Evolutionary conservation across 129 eudicot genomes (phyloP).

Genomic region (Dittrichia graveolens): DNA sequence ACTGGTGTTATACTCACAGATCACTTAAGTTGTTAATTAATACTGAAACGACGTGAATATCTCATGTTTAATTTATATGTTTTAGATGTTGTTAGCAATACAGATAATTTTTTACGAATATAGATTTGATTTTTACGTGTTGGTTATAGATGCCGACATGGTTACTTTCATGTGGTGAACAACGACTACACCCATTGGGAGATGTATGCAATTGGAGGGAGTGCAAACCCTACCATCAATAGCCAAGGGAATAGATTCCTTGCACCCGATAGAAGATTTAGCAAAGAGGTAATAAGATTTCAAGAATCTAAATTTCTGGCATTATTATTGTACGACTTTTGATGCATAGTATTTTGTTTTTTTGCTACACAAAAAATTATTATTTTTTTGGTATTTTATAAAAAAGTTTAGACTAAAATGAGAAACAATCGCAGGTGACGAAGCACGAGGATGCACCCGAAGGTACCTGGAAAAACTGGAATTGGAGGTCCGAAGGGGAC

Average conservation of each 20-base stretch:
- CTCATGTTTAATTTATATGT: no score
- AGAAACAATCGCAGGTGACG: conserved; percentile 52
- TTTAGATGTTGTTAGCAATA: no score
- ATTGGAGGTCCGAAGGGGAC: conserved; percentile 79
- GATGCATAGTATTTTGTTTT: no score
- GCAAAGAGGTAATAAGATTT: conserved; percentile 63
- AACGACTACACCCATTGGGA: conserved; percentile 95
- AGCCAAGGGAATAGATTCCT: conserved; percentile 91
- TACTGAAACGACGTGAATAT: no score
- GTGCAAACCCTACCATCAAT: conserved; percentile 81
- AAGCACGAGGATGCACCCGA: conserved; percentile 81
- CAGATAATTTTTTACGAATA: background rate
- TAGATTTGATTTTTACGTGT: background rate
- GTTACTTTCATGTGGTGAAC: conserved; percentile 88
- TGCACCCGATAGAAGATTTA: conserved; percentile 64
- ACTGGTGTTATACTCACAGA: no score
- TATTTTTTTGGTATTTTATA: background rate
- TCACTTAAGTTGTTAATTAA: no score
- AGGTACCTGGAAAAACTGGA: conserved; percentile 63
- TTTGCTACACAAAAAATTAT: background rate
- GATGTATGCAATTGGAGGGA: conserved; percentile 94
- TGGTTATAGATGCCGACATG: conserved; percentile 69
- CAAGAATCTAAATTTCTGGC: background rate
- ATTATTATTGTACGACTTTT: background rate
- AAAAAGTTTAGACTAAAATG: background rate